Evolutionary conservation across 2,329 filamentous ascomycete genomes (phyloP).

Genomic region (Xylaria sp.): DNA sequence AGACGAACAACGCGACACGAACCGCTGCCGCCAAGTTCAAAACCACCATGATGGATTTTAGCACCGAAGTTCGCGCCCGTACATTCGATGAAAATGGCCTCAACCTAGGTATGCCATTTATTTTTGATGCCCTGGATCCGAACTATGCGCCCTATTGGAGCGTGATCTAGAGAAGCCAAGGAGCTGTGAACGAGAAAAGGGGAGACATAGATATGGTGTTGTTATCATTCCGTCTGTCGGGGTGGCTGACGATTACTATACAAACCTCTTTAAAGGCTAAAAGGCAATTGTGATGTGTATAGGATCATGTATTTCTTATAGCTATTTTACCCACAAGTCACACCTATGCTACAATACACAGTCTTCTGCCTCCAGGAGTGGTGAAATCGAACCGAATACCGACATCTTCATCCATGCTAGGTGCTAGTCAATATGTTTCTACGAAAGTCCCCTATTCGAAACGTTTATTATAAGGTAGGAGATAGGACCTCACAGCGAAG

Average conservation of each 20-base stretch:
- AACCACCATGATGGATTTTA: conserved; percentile 52
- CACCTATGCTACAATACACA: neutral
- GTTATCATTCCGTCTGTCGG: neutral
- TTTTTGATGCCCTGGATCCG: conserved; percentile 32
- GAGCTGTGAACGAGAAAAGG: neutral
- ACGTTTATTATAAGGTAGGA: neutral
- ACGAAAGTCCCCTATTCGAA: neutral
- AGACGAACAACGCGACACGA: conserved; percentile 48
- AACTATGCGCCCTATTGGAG: conserved; percentile 30
- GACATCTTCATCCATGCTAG: neutral
- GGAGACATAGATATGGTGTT: neutral
- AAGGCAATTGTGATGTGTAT: neutral
- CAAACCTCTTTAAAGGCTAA: too few relatives aligned
- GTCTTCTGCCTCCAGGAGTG: too few relatives aligned
- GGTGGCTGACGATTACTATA: neutral
- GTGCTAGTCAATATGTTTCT: neutral
- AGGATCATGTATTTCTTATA: neutral
- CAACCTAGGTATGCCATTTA: conserved; percentile 58
- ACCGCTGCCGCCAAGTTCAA: conserved; percentile 52
- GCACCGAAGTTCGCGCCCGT: conserved; percentile 50
- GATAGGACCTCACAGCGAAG: neutral
- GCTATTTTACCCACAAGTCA: neutral
- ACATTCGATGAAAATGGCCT: conserved; percentile 55
- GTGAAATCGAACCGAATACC: neutral
- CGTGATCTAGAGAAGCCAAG: conserved; percentile 16